These are phyloP conservation scores for Saccharomyces jurei DNA, from an alignment of 805 yeast genomes.

Conservation along the genomic window DNA sequence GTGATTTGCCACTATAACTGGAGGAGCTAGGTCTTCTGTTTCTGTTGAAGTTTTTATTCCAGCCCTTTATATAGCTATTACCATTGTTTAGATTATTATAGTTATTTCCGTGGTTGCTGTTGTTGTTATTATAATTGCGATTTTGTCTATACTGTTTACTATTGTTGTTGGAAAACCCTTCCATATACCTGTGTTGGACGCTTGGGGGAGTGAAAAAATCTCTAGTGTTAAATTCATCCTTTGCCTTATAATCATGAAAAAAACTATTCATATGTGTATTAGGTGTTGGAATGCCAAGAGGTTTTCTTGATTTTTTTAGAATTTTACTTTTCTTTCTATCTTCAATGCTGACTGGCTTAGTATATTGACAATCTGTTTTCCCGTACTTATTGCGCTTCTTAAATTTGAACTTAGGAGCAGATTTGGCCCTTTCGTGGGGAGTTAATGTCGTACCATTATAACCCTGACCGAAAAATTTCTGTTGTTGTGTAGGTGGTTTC, in stretches of 20 bases:
- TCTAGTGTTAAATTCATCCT: slow-evolving; percentile 45
- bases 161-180: slow-evolving; percentile 41
- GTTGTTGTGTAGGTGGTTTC: background rate
- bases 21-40: slow-evolving; percentile 20
- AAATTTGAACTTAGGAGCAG: slow-evolving; percentile 27
- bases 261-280: slow-evolving; percentile 36
- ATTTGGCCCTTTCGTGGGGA: slow-evolving; percentile 18
- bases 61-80: slow-evolving; percentile 4
- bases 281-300: slow-evolving; percentile 60
- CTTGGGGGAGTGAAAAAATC: slow-evolving; percentile 77
- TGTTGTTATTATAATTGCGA: slow-evolving; percentile 11
- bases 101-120: slow-evolving; percentile 11
- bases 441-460: background rate
- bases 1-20: slow-evolving; percentile 2
- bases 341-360: slow-evolving; percentile 24
- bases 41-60: slow-evolving; percentile 6
- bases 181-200: slow-evolving; percentile 63
- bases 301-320: slow-evolving; percentile 40
- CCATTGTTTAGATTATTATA: slow-evolving; percentile 9
- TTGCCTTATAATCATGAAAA: slow-evolving; percentile 30
- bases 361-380: slow-evolving; percentile 9
- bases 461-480: background rate
- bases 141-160: slow-evolving; percentile 24
- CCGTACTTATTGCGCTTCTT: slow-evolving; percentile 19
- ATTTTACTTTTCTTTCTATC: slow-evolving; percentile 19